Conservation (phyloP, 306 rosid species). For the Trichosanthes truncata region DNA sequence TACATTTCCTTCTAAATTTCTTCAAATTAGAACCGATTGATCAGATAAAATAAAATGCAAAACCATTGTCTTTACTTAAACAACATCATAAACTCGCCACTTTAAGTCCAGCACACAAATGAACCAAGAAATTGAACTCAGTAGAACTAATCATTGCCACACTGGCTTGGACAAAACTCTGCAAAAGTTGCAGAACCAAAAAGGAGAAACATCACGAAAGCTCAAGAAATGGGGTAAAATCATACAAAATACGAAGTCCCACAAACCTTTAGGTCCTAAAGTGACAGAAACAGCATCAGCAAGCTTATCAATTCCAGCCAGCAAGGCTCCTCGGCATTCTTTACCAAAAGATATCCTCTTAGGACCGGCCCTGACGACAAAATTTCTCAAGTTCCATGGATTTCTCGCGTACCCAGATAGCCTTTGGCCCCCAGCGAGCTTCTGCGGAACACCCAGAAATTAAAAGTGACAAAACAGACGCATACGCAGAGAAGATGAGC, state of each 20-base stretch:
- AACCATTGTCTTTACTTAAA: not conserved
- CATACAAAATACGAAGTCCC: not conserved
- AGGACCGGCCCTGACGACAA: conserved; percentile 56
- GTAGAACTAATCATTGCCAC: not conserved
- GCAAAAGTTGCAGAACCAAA: not conserved
- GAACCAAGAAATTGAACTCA: not conserved
- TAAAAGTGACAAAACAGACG: not conserved
- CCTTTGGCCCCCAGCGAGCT: conserved; percentile 21
- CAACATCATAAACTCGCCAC: not conserved
- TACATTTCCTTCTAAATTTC: not conserved
- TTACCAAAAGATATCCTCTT: conserved; percentile 59
- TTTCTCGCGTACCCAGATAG: conserved; percentile 29
- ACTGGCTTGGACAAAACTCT: not conserved
- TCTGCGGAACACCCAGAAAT: conserved; percentile 25
- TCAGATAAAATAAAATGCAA: not conserved
- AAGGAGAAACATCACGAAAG: not conserved
- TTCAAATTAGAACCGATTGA: not conserved
- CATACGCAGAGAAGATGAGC: not conserved
- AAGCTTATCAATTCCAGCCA: conserved; percentile 75
- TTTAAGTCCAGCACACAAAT: not conserved
- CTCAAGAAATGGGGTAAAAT: not conserved
- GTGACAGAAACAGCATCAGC: conserved; percentile 97
- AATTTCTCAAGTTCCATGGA: conserved; percentile 3
- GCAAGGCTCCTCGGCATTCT: conserved; percentile 63
- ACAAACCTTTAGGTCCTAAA: conserved; percentile 80